Evolutionary conservation across 768 basidiomycete genomes (phyloP).

Genomic region (Phaffia tasmanica): DNA sequence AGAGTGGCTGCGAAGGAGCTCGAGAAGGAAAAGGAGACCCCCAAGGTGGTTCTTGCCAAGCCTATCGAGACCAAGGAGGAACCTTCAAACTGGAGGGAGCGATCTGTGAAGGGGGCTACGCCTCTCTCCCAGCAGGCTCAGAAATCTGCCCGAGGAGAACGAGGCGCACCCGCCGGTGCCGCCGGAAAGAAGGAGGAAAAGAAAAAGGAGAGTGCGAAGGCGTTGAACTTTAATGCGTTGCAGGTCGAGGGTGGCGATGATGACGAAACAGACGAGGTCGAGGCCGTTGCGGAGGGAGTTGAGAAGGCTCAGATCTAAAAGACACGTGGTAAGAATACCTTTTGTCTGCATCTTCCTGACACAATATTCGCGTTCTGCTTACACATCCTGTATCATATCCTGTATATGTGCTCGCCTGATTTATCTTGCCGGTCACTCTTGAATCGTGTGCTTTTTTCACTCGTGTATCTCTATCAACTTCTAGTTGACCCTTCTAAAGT

Average conservation of each 20-base stretch:
- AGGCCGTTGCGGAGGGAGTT: slow-evolving; percentile 33
- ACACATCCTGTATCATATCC: too few species aligned
- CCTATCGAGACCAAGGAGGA: slow-evolving; percentile 1
- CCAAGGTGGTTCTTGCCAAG: neutral
- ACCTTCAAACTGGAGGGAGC: slow-evolving; percentile 2
- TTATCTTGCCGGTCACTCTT: too few species aligned
- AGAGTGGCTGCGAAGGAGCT: slow-evolving; percentile 22
- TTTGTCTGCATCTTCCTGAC: too few species aligned
- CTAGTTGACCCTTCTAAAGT: too few species aligned
- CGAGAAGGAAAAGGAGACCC: slow-evolving; percentile 5
- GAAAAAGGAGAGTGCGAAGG: slow-evolving; percentile 14
- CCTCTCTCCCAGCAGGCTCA: neutral
- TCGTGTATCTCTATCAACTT: too few species aligned
- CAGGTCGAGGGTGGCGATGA: slow-evolving; percentile 33
- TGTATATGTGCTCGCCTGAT: too few species aligned
- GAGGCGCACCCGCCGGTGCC: neutral
- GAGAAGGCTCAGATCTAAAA: slow-evolving; percentile 17
- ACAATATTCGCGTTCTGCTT: too few species aligned
- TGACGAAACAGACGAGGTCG: slow-evolving; percentile 33
- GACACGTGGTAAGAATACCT: too few species aligned
- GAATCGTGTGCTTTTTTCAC: too few species aligned
- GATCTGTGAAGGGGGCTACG: neutral
- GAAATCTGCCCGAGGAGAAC: neutral
- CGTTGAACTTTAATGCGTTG: slow-evolving; percentile 23
- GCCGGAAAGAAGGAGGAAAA: slow-evolving; percentile 44